Conservation (phyloP, 2,329 filamentous ascomycete genomes). For the Karstenula rhodostoma region DNA sequence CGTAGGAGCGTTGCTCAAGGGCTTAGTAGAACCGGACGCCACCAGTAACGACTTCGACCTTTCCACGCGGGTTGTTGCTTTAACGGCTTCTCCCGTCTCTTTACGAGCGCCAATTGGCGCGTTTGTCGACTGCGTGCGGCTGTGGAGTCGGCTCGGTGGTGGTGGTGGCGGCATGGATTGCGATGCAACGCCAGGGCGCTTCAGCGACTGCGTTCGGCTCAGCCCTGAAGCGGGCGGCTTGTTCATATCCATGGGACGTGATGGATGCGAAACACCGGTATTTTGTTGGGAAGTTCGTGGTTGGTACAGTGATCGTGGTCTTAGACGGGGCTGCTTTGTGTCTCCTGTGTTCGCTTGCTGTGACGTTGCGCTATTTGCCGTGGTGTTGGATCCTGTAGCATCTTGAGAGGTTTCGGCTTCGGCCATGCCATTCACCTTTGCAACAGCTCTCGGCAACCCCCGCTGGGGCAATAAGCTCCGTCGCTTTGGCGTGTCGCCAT, state of each 20-base stretch:
- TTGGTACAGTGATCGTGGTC: constrained; percentile 45
- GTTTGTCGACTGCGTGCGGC: constrained; percentile 39
- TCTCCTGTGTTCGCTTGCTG: constrained; percentile 16
- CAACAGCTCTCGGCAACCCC: constrained; percentile 33
- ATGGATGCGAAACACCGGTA: constrained; percentile 18
- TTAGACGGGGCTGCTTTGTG: constrained; percentile 26
- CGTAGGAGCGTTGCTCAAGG: constrained; percentile 15
- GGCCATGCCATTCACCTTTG: constrained; percentile 11
- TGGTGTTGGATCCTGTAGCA: not conserved
- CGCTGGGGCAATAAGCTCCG: constrained; percentile 46
- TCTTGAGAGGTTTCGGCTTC: constrained; percentile 1
- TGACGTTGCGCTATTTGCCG: constrained; percentile 4
- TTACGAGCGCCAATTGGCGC: constrained; percentile 24
- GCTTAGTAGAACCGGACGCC: constrained; percentile 22
- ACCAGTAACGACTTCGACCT: constrained; percentile 37
- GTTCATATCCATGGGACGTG: constrained; percentile 28
- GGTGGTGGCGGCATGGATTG: constrained; percentile 25
- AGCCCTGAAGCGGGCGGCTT: constrained; percentile 32
- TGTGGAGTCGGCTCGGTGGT: constrained; percentile 24
- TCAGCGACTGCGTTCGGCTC: constrained; percentile 40
- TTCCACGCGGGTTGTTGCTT: constrained; percentile 18
- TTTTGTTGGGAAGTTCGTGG: constrained; percentile 22
- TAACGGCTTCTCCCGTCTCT: constrained; percentile 24
- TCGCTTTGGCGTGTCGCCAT: constrained; percentile 20
- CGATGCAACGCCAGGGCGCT: constrained; percentile 33